Evolutionary conservation across 768 basidiomycete species (phyloP), one percentile per base, ranked within the genome.

Genomic region (Paxillus involutus): DNA sequence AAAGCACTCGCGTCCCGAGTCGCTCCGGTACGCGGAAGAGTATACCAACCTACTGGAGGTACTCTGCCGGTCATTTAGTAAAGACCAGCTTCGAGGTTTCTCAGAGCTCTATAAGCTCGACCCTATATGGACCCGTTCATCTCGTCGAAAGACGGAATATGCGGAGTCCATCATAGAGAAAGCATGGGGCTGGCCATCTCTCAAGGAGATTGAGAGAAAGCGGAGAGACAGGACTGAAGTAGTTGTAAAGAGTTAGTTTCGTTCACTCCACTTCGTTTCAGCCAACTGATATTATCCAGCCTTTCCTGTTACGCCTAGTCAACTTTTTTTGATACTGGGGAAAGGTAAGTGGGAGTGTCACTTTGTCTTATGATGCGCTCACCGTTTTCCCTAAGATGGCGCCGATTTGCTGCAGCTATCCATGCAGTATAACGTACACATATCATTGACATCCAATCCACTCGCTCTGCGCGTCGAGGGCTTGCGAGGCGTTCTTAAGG

Each of bases 251-350:
- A 69, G 85, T 85, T 62, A 53, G 81, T 75, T 44, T 33, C 46
- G 10, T 59, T 39, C 43, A 30, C 30, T 51, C 47, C 44, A 29
- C 48, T 48, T 33, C 33, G 54, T 17, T 47, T 52, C 30, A 48
- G 33, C n/a, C 19, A 51, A 44, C 19, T 53, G 24, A 46, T 48
- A 30, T 48, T 26, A 10, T 32, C 9, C 59, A 91, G 89, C 68
- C 3, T 80, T 86, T 60, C 68, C 77, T 32, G 69, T 91, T 53
- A 77, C 75, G 16, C 77, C 82, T 3, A 78, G 76, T 47, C 77
- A 88, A 59, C 75, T 89, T 6, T 89, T 91, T 64, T 64, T 91
- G 30, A 75, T 91, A 30, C 77, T 92, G 56, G 89, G 89, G 39
- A 85, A 79, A 79, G 85, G 89, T 87, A 30, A 47, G 57, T 47